phyloP scores from a whole-genome alignment of 1,284 basidiomycete genomes.

The Melampsora americana region DNA sequence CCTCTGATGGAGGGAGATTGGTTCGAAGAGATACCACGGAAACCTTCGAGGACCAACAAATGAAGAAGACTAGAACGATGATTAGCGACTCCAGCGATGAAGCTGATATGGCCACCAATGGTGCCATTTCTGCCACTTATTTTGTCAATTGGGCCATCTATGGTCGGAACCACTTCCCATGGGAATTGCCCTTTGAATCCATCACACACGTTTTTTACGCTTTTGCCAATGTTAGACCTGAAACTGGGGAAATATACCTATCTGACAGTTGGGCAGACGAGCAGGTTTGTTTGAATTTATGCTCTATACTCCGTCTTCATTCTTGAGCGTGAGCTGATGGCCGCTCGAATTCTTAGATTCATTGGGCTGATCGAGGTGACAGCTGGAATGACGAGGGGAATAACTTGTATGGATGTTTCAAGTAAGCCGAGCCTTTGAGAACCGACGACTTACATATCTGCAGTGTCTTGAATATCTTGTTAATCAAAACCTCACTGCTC shows the following conservation, averaged over 20 bases:
- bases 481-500: not conserved
- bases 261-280: conserved; percentile 54
- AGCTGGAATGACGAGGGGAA: conserved; percentile 50
- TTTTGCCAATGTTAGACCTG: conserved; percentile 53
- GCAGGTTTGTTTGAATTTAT: conserved; percentile 24
- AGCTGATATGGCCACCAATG: conserved; percentile 13
- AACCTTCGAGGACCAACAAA: no score
- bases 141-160: conserved; percentile 54
- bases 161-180: conserved; percentile 51
- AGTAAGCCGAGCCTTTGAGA: conserved; percentile 45
- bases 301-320: not conserved
- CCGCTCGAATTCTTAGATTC: conserved; percentile 47
- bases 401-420: conserved; percentile 53
- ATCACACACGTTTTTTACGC: conserved; percentile 54
- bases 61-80: no score
- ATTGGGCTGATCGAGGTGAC: conserved; percentile 51
- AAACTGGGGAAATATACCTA: conserved; percentile 52
- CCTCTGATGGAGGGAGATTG: not conserved
- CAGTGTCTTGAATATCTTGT: not conserved
- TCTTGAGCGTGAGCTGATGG: not conserved
- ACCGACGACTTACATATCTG: not conserved
- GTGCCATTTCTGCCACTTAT: conserved; percentile 39
- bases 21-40: not conserved
- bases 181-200: conserved; percentile 48
- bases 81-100: not conserved